Conservation (phyloP, 1,284 basidiomycete species). For the Thecaphora thlaspeos region DNA sequence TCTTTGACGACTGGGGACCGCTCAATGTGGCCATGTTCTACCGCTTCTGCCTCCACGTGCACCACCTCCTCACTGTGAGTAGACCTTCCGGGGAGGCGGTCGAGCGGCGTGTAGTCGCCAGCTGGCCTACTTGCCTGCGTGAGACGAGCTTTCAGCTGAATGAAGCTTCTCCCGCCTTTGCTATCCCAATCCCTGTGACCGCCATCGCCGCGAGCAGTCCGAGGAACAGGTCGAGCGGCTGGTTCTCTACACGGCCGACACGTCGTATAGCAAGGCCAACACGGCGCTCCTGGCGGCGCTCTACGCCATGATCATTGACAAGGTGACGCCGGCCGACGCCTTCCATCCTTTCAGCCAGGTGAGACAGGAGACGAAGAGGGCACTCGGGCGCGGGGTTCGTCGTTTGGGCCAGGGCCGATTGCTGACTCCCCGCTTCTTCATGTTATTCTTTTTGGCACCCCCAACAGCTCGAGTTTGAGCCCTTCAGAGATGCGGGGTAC, state of each 20-base stretch:
- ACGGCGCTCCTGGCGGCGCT: conserved; percentile 87
- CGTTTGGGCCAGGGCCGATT: no score
- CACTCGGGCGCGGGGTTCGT: no score
- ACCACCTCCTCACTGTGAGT: conserved; percentile 37
- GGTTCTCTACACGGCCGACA: conserved; percentile 83
- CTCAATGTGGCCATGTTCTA: conserved; percentile 57
- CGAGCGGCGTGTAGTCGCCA: no score
- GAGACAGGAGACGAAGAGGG: background rate
- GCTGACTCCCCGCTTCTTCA: no score
- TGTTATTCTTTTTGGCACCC: no score
- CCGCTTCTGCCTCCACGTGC: conserved; percentile 84
- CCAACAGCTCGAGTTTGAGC: conserved; percentile 69
- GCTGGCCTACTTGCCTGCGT: no score
- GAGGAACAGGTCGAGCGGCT: conserved; percentile 68
- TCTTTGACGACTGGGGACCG: conserved; percentile 71
- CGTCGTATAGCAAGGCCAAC: conserved; percentile 85
- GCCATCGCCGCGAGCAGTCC: conserved; percentile 65
- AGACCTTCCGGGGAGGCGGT: background rate
- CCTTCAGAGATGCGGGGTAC: conserved; percentile 92
- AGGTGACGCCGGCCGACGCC: conserved; percentile 88
- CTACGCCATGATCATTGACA: conserved; percentile 84
- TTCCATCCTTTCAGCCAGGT: conserved; percentile 68
- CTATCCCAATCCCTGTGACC: no score
- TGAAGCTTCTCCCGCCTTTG: no score
- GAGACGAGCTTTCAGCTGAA: conserved; percentile 7